Base-by-base conservation (phyloP, 164 flowering plant species). In the Umbellularia californica region DNA sequence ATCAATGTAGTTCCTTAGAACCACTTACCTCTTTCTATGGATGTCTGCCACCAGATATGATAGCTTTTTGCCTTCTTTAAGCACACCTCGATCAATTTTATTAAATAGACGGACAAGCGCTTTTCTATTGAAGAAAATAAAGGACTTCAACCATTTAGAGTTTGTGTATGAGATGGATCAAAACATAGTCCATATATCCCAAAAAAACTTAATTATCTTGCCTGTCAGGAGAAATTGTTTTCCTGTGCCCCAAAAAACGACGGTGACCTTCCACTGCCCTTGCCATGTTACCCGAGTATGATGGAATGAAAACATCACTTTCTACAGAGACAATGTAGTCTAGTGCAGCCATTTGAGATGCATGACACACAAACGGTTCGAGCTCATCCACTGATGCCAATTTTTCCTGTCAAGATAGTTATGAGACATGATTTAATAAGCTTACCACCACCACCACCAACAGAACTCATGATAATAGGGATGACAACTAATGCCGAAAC, bases 231-330 rank as follows among this genome's bases (percentile, higher is more conserved):
- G 95, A 85, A 67, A 93, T 85, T 41, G 97, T 95, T 84, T 89
- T 93, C 77, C 92, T 84, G 71, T 93, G 99, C 33, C 98, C 99
- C 27, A 93, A 83, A 79, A 86, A 95, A 71, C 99, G 93, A 23
- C 99, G 96, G 77, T 95, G 99, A 68, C 99, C 99, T 81, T 92
- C 98, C 74, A 92, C 98, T 69, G 99, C 97, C 78, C 91, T 89
- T 71, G 98, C 99, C 99, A 95, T 95, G 86, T 95, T 93, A 52
- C 99, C 99, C 41, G 94, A 89, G 83, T 95, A 92, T n/a, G 99
- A 83, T 55, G 99, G 96, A 71, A 95, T 87, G 70, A 95, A 95
- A 41, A 95, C 90, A 77, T 93, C 98, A 81, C 99, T 95, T 79
- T 93, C 98, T 69, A 95, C 89, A 2, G 99, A 90, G 50, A 93